Evolutionary conservation across 2,329 filamentous ascomycete species (phyloP), one percentile per base, ranked within the genome.

Genomic region (Colletotrichum godetiae): DNA sequence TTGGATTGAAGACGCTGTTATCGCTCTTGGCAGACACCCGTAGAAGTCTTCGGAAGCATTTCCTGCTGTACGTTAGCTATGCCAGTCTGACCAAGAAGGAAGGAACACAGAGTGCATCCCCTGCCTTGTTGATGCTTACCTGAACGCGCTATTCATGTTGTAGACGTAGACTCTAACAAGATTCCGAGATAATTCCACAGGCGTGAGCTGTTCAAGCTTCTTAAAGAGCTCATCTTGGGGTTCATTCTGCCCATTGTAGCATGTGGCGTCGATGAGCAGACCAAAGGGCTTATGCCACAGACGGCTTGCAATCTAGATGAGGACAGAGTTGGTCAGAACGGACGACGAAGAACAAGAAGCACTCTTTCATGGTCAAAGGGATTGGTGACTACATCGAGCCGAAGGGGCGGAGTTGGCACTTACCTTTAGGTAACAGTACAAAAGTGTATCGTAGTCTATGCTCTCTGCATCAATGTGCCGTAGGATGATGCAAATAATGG

Each of bases 81-180:
- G 42, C 4, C 10, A 49, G 19, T 49, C 42, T 19, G 42, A 27
- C 24, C n/a, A 37, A 2, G 64, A 4, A 5, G 22, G 19, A n/a
- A 33, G 27, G n/a, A 6, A 29, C 6, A 53, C 24, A 42, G 4
- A 31, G 35, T 27, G 22, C 24, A 35, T 5, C 31, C 10, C 31
- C 19, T 12, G 53, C n/a, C 24, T 78, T 42, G 78, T 53, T 73
- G 69, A 19, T 35, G 37, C 84, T 74, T 82, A 89, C 88, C 89
- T 88, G 80, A 92, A 93, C 12, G 90, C 88, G 77, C 89, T 92
- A 77, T 93, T 93, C 91, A 93, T 93, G 78, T 93, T 93, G 81
- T 93, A 93, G 19, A 93, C 86, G 75, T 93, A 93, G 53, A 92
- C 86, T 49, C 91, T 86, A 1, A 88, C 85, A 4, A 93, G 82